These are phyloP conservation scores for Ilyonectria robusta DNA, from an alignment of 2,329 filamentous ascomycete genomes.

Conservation along the genomic window DNA sequence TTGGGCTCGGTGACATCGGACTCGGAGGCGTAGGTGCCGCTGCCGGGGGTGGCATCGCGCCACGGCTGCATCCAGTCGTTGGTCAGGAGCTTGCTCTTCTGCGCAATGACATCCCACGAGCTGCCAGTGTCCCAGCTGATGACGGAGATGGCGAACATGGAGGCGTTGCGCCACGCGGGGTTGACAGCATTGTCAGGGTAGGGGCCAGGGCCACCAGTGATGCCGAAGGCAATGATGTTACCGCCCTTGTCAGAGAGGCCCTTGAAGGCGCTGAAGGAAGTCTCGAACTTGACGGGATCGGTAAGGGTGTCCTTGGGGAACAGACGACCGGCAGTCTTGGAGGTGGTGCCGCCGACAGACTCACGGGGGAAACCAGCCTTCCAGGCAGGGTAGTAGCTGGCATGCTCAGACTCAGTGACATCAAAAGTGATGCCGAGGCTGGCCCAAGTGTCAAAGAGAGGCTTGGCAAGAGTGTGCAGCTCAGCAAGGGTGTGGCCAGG, in stretches of 20 bases:
- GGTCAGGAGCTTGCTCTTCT: conserved; percentile 38
- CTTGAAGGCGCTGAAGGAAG: conserved; percentile 55
- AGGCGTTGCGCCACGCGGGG: conserved; percentile 63
- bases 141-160: conserved; percentile 55
- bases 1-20: conserved; percentile 40
- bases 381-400: conserved; percentile 40
- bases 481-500: conserved; percentile 38
- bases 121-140: conserved; percentile 48
- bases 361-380: conserved; percentile 40
- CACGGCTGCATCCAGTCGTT: conserved; percentile 48
- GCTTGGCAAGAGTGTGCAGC: conserved; percentile 23
- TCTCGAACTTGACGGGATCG: conserved; percentile 48
- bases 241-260: conserved; percentile 58
- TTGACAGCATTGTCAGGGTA: conserved; percentile 60
- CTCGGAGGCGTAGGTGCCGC: conserved; percentile 42
- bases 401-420: conserved; percentile 35
- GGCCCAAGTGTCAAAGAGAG: conserved; percentile 35
- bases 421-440: conserved; percentile 29
- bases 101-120: conserved; percentile 27
- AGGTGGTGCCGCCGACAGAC: conserved; percentile 23
- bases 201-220: conserved; percentile 49
- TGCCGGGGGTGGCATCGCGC: conserved; percentile 37
- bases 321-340: conserved; percentile 42
- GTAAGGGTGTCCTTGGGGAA: conserved; percentile 41
- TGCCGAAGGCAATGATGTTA: conserved; percentile 58